Evolutionary conservation across 768 basidiomycete species (phyloP).

Genomic region (Leccinum barrowsii): DNA sequence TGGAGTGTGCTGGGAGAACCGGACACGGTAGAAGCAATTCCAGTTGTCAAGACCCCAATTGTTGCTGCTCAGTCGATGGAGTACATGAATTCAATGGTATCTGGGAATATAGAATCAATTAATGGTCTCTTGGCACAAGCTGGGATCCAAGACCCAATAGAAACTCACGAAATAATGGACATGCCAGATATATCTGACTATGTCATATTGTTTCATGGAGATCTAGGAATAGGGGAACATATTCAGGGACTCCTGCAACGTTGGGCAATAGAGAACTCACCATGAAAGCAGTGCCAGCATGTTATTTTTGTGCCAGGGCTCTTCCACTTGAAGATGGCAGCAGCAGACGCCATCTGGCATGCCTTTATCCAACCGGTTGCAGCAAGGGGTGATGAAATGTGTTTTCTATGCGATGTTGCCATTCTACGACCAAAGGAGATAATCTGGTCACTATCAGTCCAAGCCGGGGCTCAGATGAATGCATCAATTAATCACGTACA

Average conservation of each 20-base stretch:
- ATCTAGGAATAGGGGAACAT: not conserved
- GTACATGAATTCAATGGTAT: not conserved
- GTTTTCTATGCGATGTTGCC: constrained; percentile 21
- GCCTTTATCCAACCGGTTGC: constrained; percentile 7
- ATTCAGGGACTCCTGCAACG: not conserved
- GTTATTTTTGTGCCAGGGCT: constrained; percentile 33
- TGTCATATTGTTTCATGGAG: not conserved
- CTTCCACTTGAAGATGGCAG: constrained; percentile 36
- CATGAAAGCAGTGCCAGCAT: constrained; percentile 29
- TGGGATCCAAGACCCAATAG: not conserved
- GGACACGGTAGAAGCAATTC: not conserved
- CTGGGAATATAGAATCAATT: constrained; percentile 1
- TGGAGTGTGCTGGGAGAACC: not conserved
- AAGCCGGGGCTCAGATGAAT: constrained; percentile 37
- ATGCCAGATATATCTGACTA: not conserved
- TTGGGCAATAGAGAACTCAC: constrained; percentile 11
- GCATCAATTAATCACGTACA: constrained; percentile 35
- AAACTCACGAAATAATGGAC: not conserved
- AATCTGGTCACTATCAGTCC: constrained; percentile 21
- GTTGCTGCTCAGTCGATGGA: not conserved
- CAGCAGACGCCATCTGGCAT: constrained; percentile 22
- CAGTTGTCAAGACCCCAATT: not conserved
- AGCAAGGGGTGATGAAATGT: constrained; percentile 5
- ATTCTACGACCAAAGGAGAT: constrained; percentile 30
- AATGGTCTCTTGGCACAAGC: not conserved